Conservation (phyloP, 495 filamentous ascomycete genomes). For the Choiromyces venosus region DNA sequence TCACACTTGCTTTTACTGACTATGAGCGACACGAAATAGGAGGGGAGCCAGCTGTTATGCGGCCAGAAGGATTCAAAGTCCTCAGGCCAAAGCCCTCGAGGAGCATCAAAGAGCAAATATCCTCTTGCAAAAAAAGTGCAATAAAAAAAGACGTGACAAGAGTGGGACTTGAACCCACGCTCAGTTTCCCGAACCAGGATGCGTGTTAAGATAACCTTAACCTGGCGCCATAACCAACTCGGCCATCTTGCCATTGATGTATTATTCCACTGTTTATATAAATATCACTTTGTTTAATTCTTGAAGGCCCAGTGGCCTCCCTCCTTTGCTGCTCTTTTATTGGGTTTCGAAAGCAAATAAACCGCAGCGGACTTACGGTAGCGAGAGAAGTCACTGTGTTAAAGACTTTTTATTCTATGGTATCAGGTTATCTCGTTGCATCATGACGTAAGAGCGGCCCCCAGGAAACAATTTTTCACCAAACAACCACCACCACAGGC, state of each 20-base stretch:
- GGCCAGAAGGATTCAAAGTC: too few relatives aligned
- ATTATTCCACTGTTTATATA: neutral
- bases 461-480: neutral
- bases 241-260: slow-evolving; percentile 30
- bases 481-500: too few relatives aligned
- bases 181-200: slow-evolving; percentile 28
- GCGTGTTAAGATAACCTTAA: slow-evolving; percentile 37
- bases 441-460: neutral
- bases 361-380: neutral
- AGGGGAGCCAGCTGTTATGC: neutral
- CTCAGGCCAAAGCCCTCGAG: neutral
- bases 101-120: neutral
- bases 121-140: neutral
- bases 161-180: slow-evolving; percentile 38
- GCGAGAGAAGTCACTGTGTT: neutral
- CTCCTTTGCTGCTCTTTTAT: neutral
- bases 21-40: too few relatives aligned
- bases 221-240: slow-evolving; percentile 37
- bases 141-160: slow-evolving; percentile 28
- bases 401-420: neutral
- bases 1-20: too few relatives aligned
- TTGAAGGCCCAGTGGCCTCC: neutral
- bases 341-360: neutral
- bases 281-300: too few relatives aligned
- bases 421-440: neutral